phyloP scores from a whole-genome alignment of 768 basidiomycete species.

The Bullera alba region DNA sequence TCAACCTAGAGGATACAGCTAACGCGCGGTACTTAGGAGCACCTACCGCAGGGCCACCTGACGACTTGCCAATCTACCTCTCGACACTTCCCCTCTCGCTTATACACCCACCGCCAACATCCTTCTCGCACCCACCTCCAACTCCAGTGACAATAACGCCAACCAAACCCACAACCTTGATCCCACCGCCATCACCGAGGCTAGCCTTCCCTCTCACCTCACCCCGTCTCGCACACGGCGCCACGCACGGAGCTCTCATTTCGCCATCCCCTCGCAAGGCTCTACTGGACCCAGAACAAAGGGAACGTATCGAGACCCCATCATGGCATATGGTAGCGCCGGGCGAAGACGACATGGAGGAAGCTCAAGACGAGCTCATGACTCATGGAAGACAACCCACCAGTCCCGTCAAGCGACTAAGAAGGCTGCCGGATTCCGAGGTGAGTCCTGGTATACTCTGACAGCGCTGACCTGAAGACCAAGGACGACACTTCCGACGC shows the following conservation, averaged over 20 bases:
- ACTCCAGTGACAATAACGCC: slow-evolving; percentile 44
- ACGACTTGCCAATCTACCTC: slow-evolving; percentile 60
- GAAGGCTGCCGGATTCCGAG: not conserved
- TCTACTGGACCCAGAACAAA: slow-evolving; percentile 35
- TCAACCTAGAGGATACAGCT: not conserved
- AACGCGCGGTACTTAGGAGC: slow-evolving; percentile 53
- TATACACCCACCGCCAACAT: slow-evolving; percentile 31
- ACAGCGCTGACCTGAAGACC: slow-evolving; percentile 45
- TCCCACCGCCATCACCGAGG: slow-evolving; percentile 67
- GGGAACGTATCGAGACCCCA: slow-evolving; percentile 70
- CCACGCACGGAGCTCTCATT: too few relatives aligned
- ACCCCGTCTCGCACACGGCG: too few relatives aligned
- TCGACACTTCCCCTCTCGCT: slow-evolving; percentile 62
- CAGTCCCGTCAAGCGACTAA: slow-evolving; percentile 54
- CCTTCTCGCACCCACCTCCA: slow-evolving; percentile 41
- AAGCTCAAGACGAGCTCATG: slow-evolving; percentile 16
- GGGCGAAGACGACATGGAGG: slow-evolving; percentile 22
- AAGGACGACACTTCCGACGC: slow-evolving; percentile 68
- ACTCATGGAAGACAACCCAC: not conserved
- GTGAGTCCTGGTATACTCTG: not conserved
- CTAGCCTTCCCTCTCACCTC: not conserved
- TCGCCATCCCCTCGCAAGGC: slow-evolving; percentile 24
- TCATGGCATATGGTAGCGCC: slow-evolving; percentile 18
- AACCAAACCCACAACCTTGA: slow-evolving; percentile 53
- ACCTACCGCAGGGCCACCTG: slow-evolving; percentile 64